Evolutionary conservation across 176 grass and related monocot species (phyloP).

Genomic region (Oryza australiensis): DNA sequence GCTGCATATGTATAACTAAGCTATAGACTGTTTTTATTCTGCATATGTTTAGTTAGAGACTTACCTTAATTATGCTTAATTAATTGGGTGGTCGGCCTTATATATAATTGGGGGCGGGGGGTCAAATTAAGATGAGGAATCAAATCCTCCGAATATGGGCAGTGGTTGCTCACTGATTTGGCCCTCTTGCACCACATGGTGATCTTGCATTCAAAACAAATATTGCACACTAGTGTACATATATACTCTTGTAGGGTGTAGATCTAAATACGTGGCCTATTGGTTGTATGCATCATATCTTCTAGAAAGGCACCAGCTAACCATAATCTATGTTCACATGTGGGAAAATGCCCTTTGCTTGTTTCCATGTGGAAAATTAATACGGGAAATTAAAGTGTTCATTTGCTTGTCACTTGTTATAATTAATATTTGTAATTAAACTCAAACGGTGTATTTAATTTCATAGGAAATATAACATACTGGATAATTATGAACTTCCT

Average conservation of each 20-base stretch:
- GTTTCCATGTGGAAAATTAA: no score
- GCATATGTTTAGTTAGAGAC: not conserved
- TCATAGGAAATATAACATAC: no score
- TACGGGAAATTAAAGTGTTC: no score
- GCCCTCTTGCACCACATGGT: constrained; percentile 24
- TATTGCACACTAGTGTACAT: no score
- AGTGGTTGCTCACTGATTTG: constrained; percentile 30
- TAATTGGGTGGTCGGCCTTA: constrained; percentile 14
- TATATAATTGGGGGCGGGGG: constrained; percentile 37
- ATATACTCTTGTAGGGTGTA: no score
- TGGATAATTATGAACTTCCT: no score
- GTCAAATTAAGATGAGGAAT: constrained; percentile 43
- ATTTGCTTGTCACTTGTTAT: no score
- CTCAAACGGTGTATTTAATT: no score
- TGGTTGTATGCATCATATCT: constrained; percentile 29
- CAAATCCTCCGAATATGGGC: constrained; percentile 45
- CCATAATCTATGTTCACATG: not conserved
- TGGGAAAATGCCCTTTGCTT: not conserved
- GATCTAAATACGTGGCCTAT: not conserved
- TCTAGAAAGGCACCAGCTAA: constrained; percentile 20
- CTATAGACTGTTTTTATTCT: not conserved
- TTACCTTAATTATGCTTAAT: not conserved
- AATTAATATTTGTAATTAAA: no score
- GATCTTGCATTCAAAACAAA: not conserved
- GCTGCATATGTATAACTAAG: not conserved